Evolutionary conservation across 2,329 filamentous ascomycete species (phyloP), one percentile per base, ranked within the genome.

Genomic region (Fusarium lateritium): DNA sequence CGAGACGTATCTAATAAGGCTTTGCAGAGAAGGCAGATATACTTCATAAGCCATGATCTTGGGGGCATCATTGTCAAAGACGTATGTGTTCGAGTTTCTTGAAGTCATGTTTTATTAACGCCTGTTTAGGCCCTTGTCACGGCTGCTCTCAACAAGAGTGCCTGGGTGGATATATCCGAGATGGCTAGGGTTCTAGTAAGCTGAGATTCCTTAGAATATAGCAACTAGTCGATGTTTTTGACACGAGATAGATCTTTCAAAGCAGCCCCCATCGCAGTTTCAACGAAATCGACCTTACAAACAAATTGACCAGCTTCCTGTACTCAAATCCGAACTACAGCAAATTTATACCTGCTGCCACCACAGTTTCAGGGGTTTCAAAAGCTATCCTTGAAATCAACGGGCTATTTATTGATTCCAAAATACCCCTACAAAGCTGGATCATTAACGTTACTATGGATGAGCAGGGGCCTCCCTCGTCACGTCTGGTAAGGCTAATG

Each of bases 191-290:
- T 62, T 0, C 6, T 53, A 7, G 59, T 28, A 36, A 28, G 54
- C 10, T 4, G 4, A 2, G 0, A 6, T 8, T 5, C 22, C 8
- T 14, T 1, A 5, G n/a, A n/a, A n/a, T n/a, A n/a, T n/a, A n/a
- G n/a, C n/a, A n/a, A n/a, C n/a, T n/a, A n/a, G n/a, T n/a, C n/a
- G n/a, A n/a, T n/a, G n/a, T n/a, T n/a, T n/a, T n/a, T n/a, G n/a
- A n/a, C n/a, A n/a, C n/a, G n/a, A n/a, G n/a, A n/a, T n/a, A n/a
- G n/a, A 1, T 62, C 13, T 62, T 62, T 9, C 40, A 33, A 2
- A 34, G 33, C 11, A 31, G 24, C 15, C 42, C 52, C 8, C 52
- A 55, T 31, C 42, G 52, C 3, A 28, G 24, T 28, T n/a, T 28
- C 5, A 19, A 24, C 42, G 39, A 31, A 43, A 10, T 8, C n/a